These are phyloP conservation scores for Haberlea rhodopensis DNA, from an alignment of 257 asterid species.

Conservation along the genomic window DNA sequence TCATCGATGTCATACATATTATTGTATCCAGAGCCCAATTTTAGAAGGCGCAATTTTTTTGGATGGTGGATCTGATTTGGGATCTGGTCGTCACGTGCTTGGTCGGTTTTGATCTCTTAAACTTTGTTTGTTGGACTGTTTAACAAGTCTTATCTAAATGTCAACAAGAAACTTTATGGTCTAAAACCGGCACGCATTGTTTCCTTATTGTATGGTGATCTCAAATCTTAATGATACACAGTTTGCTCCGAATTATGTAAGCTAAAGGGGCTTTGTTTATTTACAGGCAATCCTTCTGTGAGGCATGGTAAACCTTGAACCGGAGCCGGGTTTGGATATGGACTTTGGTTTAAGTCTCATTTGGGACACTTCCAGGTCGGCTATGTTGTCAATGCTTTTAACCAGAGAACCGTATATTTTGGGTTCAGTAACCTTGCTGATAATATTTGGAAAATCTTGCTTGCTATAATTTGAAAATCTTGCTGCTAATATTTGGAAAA, in stretches of 20 bases:
- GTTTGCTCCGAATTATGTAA: not conserved
- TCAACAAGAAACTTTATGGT: not conserved
- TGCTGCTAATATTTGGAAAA: too few species aligned
- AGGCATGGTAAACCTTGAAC: too few species aligned
- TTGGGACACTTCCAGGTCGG: constrained; percentile 86
- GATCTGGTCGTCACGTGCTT: constrained; percentile 90
- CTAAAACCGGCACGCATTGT: not conserved
- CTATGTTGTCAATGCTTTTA: constrained; percentile 66
- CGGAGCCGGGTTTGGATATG: too few species aligned
- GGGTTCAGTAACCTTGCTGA: constrained; percentile 76
- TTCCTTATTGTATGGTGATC: not conserved
- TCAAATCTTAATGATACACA: too few species aligned
- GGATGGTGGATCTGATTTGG: constrained; percentile 89
- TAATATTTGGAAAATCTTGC: too few species aligned
- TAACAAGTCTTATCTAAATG: not conserved
- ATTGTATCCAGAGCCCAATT: constrained; percentile 52
- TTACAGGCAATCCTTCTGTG: too few species aligned
- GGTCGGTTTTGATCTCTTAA: constrained; percentile 47
- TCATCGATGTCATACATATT: constrained; percentile 16
- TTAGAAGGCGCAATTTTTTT: constrained; percentile 81
- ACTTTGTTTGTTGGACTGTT: not conserved
- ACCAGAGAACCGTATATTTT: constrained; percentile 74
- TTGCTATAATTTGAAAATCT: too few species aligned
- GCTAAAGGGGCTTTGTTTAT: too few species aligned
- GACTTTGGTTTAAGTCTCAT: constrained; percentile 72